Conservation (phyloP, 768 basidiomycete genomes). For the Mycena albidolilacea region DNA sequence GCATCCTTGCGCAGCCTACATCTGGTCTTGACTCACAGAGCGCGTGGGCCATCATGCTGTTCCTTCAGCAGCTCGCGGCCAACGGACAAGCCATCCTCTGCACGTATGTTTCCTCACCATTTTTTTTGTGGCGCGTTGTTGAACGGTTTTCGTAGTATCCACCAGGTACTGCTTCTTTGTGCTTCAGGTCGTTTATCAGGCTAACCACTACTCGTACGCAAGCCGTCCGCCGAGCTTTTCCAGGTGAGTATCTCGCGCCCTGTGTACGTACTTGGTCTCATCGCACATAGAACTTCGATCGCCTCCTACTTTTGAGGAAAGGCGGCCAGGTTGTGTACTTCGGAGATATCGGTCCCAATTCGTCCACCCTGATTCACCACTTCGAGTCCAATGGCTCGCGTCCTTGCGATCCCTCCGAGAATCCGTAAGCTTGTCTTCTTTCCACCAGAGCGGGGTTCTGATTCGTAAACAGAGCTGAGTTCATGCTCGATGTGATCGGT, state of each 20-base stretch:
- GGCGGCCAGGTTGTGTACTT: conserved; percentile 87
- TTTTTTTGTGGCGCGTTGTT: neutral
- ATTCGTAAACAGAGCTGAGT: conserved; percentile 62
- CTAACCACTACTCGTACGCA: neutral
- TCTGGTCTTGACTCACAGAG: conserved; percentile 90
- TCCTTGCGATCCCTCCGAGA: conserved; percentile 74
- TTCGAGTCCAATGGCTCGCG: conserved; percentile 81
- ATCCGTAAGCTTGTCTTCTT: conserved; percentile 68
- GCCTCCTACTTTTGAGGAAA: conserved; percentile 71
- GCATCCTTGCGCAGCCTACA: conserved; percentile 70
- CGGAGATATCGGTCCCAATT: conserved; percentile 77
- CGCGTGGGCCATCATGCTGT: conserved; percentile 47
- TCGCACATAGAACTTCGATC: conserved; percentile 73
- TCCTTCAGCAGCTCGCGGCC: conserved; percentile 82
- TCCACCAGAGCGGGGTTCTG: neutral
- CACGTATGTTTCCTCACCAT: conserved; percentile 66
- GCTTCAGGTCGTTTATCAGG: neutral
- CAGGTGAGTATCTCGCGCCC: conserved; percentile 52
- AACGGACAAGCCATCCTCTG: conserved; percentile 93
- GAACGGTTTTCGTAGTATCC: conserved; percentile 54
- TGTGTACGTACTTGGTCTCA: neutral
- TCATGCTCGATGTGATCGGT: conserved; percentile 81
- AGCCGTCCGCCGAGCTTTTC: conserved; percentile 89
- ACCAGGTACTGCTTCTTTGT: conserved; percentile 49
- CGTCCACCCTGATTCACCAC: conserved; percentile 78